Base-by-base conservation (phyloP, 225 moss, liverwort and hornwort species). In the Lunularia cruciata region DNA sequence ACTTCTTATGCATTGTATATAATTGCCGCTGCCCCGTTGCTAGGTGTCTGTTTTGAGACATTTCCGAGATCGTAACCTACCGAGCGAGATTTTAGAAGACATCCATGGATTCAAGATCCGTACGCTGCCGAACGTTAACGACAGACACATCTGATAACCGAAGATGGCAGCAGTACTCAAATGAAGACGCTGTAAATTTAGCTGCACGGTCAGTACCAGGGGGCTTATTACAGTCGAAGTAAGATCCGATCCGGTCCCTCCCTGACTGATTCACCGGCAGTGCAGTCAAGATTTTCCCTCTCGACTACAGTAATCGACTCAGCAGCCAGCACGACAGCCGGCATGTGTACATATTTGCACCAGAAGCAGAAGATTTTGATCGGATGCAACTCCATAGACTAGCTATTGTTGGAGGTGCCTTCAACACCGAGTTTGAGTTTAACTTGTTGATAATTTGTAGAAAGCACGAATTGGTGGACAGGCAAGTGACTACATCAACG, bases 321-420 rank as follows among this genome's bases (percentile, higher is more conserved):
- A 38, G 43, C n/a, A n/a, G 43, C 11, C 43, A 43, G 1, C 12
- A 43, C 43, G 16, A 43, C 43, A 16, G 43, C 43, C 43, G 43
- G 18, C 38, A 38, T 61, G 13, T 61, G 61, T 40, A 61, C n/a
- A 61, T 38, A 61, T 25, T 40, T 40, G 20, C 15, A 40, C 39
- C 38, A 39, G 23, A 26, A 61, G 39, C 26, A 39, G n/a, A n/a
- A n/a, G 40, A 61, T 38, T 38, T 36, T 18, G 43, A 59, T 57
- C 35, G 6, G 60, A 26, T 12, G 61, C 39, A 38, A 61, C n/a
- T n/a, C n/a, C 39, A 3, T 25, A 37, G 37, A 37, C 23, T n/a
- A 61, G 18, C 19, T 18, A 58, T 18, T 34, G 22, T n/a, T n/a
- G n/a, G n/a, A n/a, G n/a, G n/a, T n/a, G n/a, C n/a, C n/a, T n/a